A percentile compares a stretch with the other conserved stretches of the same genome.
phyloP scores from a whole-genome alignment of 352 stramenopile genomes.

The Phytopythium boreale region DNA sequence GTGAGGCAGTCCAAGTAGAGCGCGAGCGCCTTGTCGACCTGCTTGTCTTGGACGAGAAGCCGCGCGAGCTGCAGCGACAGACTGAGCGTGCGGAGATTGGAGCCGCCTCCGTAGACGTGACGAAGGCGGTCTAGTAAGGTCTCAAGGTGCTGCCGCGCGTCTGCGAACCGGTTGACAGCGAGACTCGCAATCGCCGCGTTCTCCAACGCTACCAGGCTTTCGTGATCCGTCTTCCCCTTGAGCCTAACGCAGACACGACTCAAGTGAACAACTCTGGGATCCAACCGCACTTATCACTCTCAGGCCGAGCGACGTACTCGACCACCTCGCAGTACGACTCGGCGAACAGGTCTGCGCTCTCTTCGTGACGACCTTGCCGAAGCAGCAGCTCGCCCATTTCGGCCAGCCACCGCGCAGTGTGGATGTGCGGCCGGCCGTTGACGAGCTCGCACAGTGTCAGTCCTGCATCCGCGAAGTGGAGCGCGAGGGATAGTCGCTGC shows the following conservation, averaged over 20 bases:
- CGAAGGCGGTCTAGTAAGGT: conserved; percentile 14
- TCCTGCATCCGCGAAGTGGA: conserved; percentile 33
- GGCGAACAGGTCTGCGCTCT: conserved; percentile 35
- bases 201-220: conserved; percentile 35
- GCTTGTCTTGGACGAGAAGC: conserved; percentile 15
- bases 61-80: conserved; percentile 12
- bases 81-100: conserved; percentile 47
- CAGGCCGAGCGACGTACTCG: conserved; percentile 16
- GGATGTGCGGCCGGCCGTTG: conserved; percentile 23
- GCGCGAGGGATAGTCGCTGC: conserved; percentile 22
- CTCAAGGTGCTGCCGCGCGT: conserved; percentile 26
- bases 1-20: conserved; percentile 35
- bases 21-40: conserved; percentile 28
- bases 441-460: conserved; percentile 41
- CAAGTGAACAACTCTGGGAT: not conserved
- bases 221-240: conserved; percentile 29
- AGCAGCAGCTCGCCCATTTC: conserved; percentile 38
- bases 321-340: conserved; percentile 27
- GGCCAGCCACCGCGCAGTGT: conserved; percentile 49
- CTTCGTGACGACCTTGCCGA: conserved; percentile 14
- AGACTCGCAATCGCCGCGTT: conserved; percentile 43
- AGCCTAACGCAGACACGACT: conserved; percentile 12
- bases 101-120: conserved; percentile 38
- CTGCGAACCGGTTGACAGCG: conserved; percentile 2
- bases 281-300: not conserved